These are phyloP conservation scores for Coelastrella sp. DNA, from an alignment of 139 green algal genomes.

Conservation along the genomic window DNA sequence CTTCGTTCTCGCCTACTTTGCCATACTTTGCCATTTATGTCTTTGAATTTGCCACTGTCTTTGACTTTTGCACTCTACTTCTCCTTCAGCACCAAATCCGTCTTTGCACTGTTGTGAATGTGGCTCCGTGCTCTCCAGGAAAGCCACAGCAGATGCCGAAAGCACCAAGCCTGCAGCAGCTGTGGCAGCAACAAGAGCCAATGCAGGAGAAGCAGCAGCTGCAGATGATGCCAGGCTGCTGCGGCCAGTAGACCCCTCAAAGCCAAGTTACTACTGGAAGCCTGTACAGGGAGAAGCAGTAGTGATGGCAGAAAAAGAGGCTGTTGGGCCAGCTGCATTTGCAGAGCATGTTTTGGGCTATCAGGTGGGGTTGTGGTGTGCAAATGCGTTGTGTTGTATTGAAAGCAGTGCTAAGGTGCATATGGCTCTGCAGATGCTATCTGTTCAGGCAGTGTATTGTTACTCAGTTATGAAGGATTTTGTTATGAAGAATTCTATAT, in stretches of 20 bases:
- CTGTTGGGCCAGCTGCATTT: background rate
- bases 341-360: background rate
- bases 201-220: background rate
- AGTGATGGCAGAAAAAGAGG: slow-evolving; percentile 8
- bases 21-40: too few relatives aligned
- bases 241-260: slow-evolving; percentile 32
- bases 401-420: background rate
- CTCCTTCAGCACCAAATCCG: background rate
- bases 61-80: too few relatives aligned
- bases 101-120: background rate
- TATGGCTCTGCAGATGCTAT: too few relatives aligned
- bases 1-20: too few relatives aligned
- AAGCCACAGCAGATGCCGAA: background rate
- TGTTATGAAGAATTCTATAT: too few relatives aligned
- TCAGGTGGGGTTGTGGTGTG: background rate
- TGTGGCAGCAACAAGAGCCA: background rate
- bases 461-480: too few relatives aligned
- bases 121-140: slow-evolving; percentile 1
- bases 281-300: slow-evolving; percentile 12
- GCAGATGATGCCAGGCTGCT: background rate
- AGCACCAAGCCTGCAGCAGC: background rate
- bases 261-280: slow-evolving; percentile 43
- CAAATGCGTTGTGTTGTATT: background rate
- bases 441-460: too few relatives aligned
- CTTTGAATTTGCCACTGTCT: too few relatives aligned